Conservation (phyloP, 2,329 filamentous ascomycete genomes). For the Eutypella sp. region DNA sequence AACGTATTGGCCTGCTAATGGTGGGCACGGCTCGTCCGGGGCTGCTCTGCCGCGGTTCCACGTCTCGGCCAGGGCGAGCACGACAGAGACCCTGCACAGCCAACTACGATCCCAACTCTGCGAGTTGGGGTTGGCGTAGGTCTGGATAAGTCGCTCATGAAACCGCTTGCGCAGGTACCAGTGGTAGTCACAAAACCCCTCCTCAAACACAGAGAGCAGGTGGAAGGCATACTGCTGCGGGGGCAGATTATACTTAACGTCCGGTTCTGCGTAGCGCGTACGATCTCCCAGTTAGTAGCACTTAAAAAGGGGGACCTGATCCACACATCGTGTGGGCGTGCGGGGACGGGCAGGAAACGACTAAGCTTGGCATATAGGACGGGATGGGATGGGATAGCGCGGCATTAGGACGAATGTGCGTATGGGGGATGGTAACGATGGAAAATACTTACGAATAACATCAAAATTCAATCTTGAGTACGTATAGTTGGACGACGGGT, state of each 20-base stretch:
- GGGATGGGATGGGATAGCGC: no score
- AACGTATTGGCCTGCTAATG: not conserved
- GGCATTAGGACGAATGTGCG: not conserved
- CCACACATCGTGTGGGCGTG: not conserved
- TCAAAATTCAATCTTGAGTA: slow-evolving; percentile 14
- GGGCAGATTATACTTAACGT: slow-evolving; percentile 11
- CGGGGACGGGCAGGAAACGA: no score
- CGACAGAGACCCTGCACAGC: slow-evolving; percentile 12
- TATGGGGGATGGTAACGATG: not conserved
- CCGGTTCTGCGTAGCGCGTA: slow-evolving; percentile 1
- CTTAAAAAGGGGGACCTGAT: not conserved
- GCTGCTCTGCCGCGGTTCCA: slow-evolving; percentile 5
- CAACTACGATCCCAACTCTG: slow-evolving; percentile 14
- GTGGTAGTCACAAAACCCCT: slow-evolving; percentile 16
- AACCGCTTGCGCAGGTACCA: slow-evolving; percentile 12
- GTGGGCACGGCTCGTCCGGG: not conserved
- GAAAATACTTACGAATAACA: slow-evolving; percentile 7
- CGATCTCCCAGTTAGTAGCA: no score
- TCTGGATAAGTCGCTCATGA: slow-evolving; percentile 6
- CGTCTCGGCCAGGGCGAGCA: slow-evolving; percentile 13
- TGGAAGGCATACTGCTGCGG: slow-evolving; percentile 11
- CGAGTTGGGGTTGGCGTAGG: slow-evolving; percentile 10
- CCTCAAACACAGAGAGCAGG: slow-evolving; percentile 11
- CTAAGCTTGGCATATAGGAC: no score
- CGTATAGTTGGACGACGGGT: slow-evolving; percentile 5